These are phyloP conservation scores for Alternaria rosae DNA, from an alignment of 2,329 filamentous ascomycete genomes.

Conservation along the genomic window DNA sequence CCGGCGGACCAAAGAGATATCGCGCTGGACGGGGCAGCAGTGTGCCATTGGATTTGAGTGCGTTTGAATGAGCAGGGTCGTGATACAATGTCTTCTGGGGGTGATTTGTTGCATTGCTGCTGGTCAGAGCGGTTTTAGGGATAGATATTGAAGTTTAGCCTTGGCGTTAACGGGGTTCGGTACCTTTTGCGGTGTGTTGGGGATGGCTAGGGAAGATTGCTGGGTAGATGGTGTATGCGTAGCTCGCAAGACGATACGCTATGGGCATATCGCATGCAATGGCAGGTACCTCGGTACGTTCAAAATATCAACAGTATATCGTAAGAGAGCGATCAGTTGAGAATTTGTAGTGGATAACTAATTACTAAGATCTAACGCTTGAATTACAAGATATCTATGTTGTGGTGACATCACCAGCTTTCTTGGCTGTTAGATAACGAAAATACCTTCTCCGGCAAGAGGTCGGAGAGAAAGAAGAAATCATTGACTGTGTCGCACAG, in stretches of 20 bases:
- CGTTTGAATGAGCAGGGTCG: slow-evolving; percentile 54
- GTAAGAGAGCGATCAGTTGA: neutral
- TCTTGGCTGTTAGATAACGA: neutral
- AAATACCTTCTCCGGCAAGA: neutral
- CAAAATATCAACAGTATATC: neutral
- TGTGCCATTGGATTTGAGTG: slow-evolving; percentile 84
- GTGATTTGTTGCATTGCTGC: slow-evolving; percentile 17
- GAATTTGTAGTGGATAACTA: neutral
- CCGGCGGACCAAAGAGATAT: slow-evolving; percentile 78
- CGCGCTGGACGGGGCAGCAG: slow-evolving; percentile 91
- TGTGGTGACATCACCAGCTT: neutral
- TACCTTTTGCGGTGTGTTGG: neutral
- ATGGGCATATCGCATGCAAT: neutral
- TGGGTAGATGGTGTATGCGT: neutral
- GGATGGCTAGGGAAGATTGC: neutral
- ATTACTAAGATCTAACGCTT: neutral
- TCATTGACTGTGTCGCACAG: neutral
- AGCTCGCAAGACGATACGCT: neutral
- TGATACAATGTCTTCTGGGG: neutral
- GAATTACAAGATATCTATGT: neutral
- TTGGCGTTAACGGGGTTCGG: slow-evolving; percentile 23
- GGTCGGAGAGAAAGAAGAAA: neutral
- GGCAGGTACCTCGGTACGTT: neutral
- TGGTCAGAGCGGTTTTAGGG: slow-evolving; percentile 5
- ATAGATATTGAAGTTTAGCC: slow-evolving; percentile 27